Base-by-base conservation (phyloP, 345 rosid genomes). In the Syzygium grande region DNA sequence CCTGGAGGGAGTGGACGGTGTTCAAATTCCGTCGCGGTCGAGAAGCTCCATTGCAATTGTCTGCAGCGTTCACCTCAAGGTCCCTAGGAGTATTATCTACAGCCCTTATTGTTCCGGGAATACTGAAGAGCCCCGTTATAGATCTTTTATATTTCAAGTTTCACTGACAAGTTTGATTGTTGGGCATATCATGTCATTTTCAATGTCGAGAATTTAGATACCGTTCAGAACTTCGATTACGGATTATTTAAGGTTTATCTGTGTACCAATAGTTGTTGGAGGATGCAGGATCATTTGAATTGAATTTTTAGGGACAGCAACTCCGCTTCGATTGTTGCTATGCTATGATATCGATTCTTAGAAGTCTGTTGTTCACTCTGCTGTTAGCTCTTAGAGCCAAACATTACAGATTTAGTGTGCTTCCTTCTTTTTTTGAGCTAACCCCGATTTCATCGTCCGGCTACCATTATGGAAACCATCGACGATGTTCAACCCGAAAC, bases 221-320 rank as follows among this genome's bases (percentile, higher is more conserved):
- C 83, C 43, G 41, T 73, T 73, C 83, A 41, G 83, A 73, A 73
- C 83, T 73, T 73, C 27, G 49, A 34, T 38, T 73, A 73, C 83
- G 27, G 49, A 73, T 73, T 73, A 73, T 73, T 73, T 73, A 73
- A 38, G 49, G 27, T 38, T 73, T 73, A 73, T 73, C 83, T 73
- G 83, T 73, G 98, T 97, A n/a, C 95, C 95, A 86, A 89, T 95
- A 38, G 97, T 92, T 68, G 98, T 94, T 80, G 95, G 99, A 97
- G 96, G 92, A 63, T 93, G 94, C 94, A 19, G 22, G 83, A 38
- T 73, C 83, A 73, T 73, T 19, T 73, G 83, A 73, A 73, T 89
- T 96, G 91, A 89, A 95, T 59, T 93, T 95, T 92, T 96, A 87
- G 90, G 86, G 38, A 73, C 78, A 88, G 84, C 52, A 56, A 77